Conservation (phyloP, 2,329 filamentous ascomycete species). For the Botrytis tulipae region DNA sequence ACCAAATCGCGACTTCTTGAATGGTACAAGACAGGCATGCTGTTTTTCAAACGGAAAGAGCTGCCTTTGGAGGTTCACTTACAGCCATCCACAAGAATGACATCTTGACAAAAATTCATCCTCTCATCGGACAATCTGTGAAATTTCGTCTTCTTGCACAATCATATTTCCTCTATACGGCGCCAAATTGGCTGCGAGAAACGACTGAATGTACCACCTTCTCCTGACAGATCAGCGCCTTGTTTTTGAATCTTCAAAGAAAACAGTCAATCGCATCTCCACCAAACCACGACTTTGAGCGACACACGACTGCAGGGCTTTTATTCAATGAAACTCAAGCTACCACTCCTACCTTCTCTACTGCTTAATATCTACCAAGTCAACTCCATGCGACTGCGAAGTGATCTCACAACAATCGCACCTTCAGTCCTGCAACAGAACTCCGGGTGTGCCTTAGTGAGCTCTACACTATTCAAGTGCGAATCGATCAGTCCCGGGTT, state of each 20-base stretch:
- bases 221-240: neutral
- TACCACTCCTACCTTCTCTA: neutral
- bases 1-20: neutral
- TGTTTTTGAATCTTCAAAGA: neutral
- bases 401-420: constrained; percentile 12
- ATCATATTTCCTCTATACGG: neutral
- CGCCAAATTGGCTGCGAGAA: neutral
- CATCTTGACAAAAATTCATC: neutral
- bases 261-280: neutral
- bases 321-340: constrained; percentile 14
- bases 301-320: neutral
- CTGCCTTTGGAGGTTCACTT: neutral
- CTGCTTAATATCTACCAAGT: constrained; percentile 5
- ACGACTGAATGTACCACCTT: neutral
- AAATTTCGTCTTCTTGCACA: neutral
- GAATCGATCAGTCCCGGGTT: constrained; percentile 29
- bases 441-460: constrained; percentile 25
- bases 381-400: neutral
- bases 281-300: neutral
- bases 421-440: constrained; percentile 24
- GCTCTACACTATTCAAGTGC: constrained; percentile 31
- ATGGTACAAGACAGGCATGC: neutral
- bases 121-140: neutral
- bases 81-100: neutral
- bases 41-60: neutral